Evolutionary conservation across 352 stramenopile species (phyloP).

Genomic region (Pythium scleroteichum): DNA sequence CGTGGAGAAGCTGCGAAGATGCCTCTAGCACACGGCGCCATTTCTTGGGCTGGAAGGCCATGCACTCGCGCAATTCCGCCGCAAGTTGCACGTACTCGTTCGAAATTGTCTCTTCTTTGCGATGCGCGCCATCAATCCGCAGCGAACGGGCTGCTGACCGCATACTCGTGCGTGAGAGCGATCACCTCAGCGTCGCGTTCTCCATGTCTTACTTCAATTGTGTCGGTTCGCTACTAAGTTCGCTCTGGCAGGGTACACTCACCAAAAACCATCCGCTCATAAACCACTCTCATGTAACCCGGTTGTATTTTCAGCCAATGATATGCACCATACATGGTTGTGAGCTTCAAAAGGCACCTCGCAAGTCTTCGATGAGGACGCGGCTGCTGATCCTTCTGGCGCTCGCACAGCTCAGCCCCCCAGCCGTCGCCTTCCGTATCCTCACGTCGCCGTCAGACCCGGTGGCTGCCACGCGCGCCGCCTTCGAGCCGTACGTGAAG

Average conservation of each 20-base stretch:
- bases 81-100: slow-evolving; percentile 58
- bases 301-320: no score
- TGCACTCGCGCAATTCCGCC: slow-evolving; percentile 45
- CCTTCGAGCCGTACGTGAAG: slow-evolving; percentile 83
- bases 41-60: slow-evolving; percentile 57
- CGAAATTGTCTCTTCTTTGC: not conserved
- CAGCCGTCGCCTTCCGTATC: slow-evolving; percentile 34
- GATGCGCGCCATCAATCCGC: not conserved
- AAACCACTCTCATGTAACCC: no score
- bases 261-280: no score
- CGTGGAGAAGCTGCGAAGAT: slow-evolving; percentile 31
- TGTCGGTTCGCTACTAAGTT: slow-evolving; percentile 12
- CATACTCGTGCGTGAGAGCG: slow-evolving; percentile 9
- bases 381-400: not conserved
- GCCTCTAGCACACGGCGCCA: slow-evolving; percentile 52
- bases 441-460: slow-evolving; percentile 39
- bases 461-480: slow-evolving; percentile 32
- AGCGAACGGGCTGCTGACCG: not conserved
- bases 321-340: no score
- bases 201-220: not conserved
- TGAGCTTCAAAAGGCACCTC: no score
- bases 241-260: not conserved
- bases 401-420: not conserved
- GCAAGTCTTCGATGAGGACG: not conserved
- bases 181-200: not conserved